Evolutionary conservation across 768 basidiomycete genomes (phyloP), one percentile per base, ranked within the genome.

Genomic region (Mycena metata): DNA sequence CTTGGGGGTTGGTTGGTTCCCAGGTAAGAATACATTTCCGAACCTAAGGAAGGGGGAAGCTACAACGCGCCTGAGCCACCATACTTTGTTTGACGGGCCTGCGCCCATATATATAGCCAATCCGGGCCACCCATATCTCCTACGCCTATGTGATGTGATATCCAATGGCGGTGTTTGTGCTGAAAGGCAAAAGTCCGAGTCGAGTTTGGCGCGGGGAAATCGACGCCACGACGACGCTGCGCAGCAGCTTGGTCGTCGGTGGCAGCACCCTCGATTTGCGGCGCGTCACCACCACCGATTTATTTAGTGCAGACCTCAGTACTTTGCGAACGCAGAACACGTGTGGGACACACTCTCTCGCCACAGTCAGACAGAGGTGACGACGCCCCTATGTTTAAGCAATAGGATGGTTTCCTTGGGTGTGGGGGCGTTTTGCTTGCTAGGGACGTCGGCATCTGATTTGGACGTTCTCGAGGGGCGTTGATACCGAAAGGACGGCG

Each of bases 301-400:
- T 39, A 15, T 10, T 39, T 9, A 15, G 39, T 39, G 39, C 15
- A 11, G n/a, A n/a, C n/a, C n/a, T n/a, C n/a, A n/a, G 39, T 10
- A 39, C 45, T 33, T 47, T 24, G 26, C 23, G 24, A 39, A 16
- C 11, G 12, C n/a, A 21, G 41, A 23, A n/a, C 66, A 72, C 70
- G 70, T 58, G 70, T 46, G 41, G 55, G 35, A 33, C 64, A 60
- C 50, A 67, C 66, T 11, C 43, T 55, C 11, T 47, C 24, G 50
- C 52, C 33, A n/a, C n/a, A n/a, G n/a, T n/a, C n/a, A n/a, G n/a
- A n/a, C n/a, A 52, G 24, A 42, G 23, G 33, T 51, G 43, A 61
- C 59, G 43, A 61, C 59, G 66, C 49, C 47, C 21, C 52, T 54
- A 57, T 65, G 59, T 54, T 63, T 69, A 66, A 66, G 70, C 51